These are phyloP conservation scores for Cordyceps cicadae DNA, from an alignment of 2,329 filamentous ascomycete genomes.

Conservation along the genomic window DNA sequence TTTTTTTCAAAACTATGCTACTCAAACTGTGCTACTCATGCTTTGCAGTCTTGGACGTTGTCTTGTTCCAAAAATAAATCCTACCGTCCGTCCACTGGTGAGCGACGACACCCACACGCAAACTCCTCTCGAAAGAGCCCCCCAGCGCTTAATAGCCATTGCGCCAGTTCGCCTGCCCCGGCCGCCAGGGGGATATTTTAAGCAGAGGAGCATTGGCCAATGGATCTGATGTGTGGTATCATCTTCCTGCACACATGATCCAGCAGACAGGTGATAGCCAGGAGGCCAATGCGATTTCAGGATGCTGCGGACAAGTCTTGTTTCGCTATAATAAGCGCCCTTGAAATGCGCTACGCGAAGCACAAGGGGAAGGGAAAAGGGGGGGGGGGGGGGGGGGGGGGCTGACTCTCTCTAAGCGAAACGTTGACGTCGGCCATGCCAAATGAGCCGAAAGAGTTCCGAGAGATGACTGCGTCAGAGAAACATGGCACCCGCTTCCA, in stretches of 20 bases:
- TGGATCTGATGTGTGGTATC: neutral
- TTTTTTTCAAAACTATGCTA: neutral
- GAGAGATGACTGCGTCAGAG: no score
- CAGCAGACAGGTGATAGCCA: neutral
- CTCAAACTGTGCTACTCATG: neutral
- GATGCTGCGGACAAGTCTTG: neutral
- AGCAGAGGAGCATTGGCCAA: neutral
- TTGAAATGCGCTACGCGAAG: no score
- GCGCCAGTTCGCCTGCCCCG: neutral
- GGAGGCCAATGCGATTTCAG: neutral
- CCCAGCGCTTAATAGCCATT: conserved; percentile 5
- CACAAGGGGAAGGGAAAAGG: no score
- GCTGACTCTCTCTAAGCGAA: no score
- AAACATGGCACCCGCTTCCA: no score
- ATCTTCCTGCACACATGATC: neutral
- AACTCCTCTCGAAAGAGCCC: neutral
- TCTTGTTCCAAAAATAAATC: conserved; percentile 5
- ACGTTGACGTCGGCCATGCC: no score
- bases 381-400: no score
- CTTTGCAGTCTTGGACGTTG: neutral
- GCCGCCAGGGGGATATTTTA: neutral
- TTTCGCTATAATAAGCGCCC: neutral
- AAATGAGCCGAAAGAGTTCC: no score
- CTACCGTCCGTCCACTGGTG: no score
- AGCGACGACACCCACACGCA: neutral